Percentiles rank a stretch among this genome's conserved stretches.
These are phyloP conservation scores for Suillus spraguei DNA, from an alignment of 768 basidiomycete genomes.

Conservation along the genomic window DNA sequence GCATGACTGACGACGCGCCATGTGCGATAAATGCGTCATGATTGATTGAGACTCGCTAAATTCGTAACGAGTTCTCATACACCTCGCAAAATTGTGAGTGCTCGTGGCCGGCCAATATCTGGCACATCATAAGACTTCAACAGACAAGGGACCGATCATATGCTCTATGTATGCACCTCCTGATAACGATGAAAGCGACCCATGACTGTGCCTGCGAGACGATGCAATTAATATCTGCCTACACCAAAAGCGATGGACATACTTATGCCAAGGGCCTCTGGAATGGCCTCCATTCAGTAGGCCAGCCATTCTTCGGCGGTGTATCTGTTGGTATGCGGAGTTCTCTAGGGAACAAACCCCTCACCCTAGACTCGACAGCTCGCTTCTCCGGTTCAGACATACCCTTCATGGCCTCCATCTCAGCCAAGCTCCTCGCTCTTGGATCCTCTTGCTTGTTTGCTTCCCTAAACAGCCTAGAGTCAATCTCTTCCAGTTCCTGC, in stretches of 20 bases:
- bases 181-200: background rate
- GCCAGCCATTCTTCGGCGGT: conserved; percentile 80
- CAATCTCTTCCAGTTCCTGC: conserved; percentile 66
- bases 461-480: conserved; percentile 61
- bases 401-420: conserved; percentile 61
- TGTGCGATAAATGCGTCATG: background rate
- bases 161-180: background rate
- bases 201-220: background rate
- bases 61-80: background rate
- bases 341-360: conserved; percentile 87
- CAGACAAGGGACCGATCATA: background rate
- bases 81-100: background rate
- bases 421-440: conserved; percentile 55
- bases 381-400: conserved; percentile 68
- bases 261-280: conserved; percentile 42
- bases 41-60: background rate
- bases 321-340: conserved; percentile 85
- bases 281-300: conserved; percentile 81
- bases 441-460: conserved; percentile 78
- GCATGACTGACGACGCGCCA: background rate
- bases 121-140: background rate
- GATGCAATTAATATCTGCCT: background rate
- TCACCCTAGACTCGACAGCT: conserved; percentile 74
- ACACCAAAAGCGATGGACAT: background rate
- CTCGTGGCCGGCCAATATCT: background rate